These are phyloP conservation scores for Myrica gale DNA, from an alignment of 306 rosid genomes.

Conservation along the genomic window DNA sequence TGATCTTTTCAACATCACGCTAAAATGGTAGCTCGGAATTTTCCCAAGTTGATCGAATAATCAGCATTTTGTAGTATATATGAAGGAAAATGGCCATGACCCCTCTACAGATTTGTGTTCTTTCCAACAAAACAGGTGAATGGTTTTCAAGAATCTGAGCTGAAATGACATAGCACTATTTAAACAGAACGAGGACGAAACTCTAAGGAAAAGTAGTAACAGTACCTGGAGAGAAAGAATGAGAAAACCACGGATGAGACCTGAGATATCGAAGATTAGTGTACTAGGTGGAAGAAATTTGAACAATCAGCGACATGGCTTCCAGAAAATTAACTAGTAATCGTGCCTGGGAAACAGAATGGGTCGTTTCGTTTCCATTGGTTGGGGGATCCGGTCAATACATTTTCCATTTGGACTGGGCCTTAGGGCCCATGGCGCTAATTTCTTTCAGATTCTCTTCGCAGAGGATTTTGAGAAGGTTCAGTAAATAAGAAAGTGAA, in stretches of 20 bases:
- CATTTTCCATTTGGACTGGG: no score
- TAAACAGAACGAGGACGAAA: not conserved
- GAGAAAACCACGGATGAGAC: not conserved
- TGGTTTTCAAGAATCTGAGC: not conserved
- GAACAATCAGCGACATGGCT: not conserved
- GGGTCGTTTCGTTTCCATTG: no score
- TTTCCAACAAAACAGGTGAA: not conserved
- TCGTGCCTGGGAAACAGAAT: no score
- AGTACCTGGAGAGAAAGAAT: not conserved
- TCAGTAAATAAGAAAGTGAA: no score
- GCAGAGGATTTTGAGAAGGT: no score
- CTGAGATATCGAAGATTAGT: no score
- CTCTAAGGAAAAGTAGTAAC: not conserved
- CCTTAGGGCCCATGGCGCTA: no score
- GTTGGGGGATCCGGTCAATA: no score
- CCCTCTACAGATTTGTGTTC: constrained; percentile 1
- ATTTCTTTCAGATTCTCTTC: no score
- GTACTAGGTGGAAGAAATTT: not conserved
- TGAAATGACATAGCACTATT: not conserved
- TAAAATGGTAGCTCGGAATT: constrained; percentile 1
- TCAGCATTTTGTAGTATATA: not conserved
- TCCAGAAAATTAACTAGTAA: not conserved
- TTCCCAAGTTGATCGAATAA: not conserved
- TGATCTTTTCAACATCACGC: constrained; percentile 46
- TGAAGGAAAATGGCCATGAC: not conserved